These are phyloP conservation scores for Pseudocercospora pini-densiflorae DNA, from an alignment of 2,329 filamentous ascomycete species.

Conservation along the genomic window DNA sequence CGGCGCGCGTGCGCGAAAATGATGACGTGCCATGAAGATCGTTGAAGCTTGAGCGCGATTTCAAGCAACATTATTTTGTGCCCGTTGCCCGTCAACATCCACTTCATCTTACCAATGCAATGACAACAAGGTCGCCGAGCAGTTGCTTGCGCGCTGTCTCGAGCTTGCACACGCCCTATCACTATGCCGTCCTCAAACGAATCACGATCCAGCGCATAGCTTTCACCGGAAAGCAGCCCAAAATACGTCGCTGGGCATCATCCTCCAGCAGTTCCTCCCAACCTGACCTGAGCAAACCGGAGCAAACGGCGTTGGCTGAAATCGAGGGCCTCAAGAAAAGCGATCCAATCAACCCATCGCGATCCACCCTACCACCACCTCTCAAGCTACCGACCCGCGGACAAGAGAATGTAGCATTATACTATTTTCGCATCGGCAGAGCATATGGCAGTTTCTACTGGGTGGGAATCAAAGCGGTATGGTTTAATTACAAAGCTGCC, in stretches of 20 bases:
- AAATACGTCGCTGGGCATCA: conserved; percentile 5
- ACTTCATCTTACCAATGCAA: conserved; percentile 40
- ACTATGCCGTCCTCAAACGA: conserved; percentile 7
- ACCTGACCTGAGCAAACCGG: conserved; percentile 20
- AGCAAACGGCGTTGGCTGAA: conserved; percentile 28
- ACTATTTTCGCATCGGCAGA: conserved; percentile 69
- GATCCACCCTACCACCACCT: conserved; percentile 72
- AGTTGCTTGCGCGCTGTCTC: conserved; percentile 36
- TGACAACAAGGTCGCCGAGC: conserved; percentile 43
- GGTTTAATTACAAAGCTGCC: conserved; percentile 63
- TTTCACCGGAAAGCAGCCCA: neutral
- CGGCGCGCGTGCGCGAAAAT: neutral
- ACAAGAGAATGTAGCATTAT: conserved; percentile 51
- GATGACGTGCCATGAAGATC: neutral
- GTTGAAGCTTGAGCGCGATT: conserved; percentile 8
- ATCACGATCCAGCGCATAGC: neutral
- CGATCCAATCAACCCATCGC: conserved; percentile 68
- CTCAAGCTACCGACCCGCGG: conserved; percentile 65
- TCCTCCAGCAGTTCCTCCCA: conserved; percentile 14
- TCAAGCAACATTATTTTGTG: neutral
- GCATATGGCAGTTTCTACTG: conserved; percentile 88
- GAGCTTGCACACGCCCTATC: conserved; percentile 20
- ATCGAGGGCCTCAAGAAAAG: conserved; percentile 51
- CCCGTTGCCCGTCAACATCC: too few relatives aligned
- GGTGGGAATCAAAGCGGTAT: conserved; percentile 75